Percentiles rank a stretch among this genome's conserved stretches.
These are phyloP conservation scores for Beauveria scarabaeidicola DNA, from an alignment of 2,329 filamentous ascomycete genomes.

Conservation along the genomic window DNA sequence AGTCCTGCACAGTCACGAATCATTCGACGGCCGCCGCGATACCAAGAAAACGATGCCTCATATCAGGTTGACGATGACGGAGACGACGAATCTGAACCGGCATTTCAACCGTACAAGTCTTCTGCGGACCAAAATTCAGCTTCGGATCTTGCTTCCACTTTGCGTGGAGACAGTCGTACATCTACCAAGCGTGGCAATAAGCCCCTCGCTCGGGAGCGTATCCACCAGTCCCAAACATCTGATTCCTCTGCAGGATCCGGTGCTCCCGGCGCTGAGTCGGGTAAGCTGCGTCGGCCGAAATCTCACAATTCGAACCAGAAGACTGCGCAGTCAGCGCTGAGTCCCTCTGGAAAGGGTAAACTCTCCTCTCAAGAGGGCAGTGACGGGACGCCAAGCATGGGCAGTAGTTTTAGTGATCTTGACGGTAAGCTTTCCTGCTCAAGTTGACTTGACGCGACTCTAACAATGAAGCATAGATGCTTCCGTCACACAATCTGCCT, in stretches of 20 bases:
- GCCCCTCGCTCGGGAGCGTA: slow-evolving; percentile 24
- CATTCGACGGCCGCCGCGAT: slow-evolving; percentile 50
- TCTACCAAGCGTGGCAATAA: slow-evolving; percentile 22
- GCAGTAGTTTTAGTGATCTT: slow-evolving; percentile 78
- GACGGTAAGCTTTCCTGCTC: slow-evolving; percentile 47
- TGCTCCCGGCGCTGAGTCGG: slow-evolving; percentile 23
- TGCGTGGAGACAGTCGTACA: slow-evolving; percentile 36
- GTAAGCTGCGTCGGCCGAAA: slow-evolving; percentile 29
- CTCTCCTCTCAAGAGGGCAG: slow-evolving; percentile 52
- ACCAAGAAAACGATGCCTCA: slow-evolving; percentile 31
- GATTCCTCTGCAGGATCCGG: slow-evolving; percentile 54
- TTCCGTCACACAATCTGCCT: slow-evolving; percentile 69
- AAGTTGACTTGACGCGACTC: slow-evolving; percentile 10
- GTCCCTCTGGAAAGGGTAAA: slow-evolving; percentile 41
- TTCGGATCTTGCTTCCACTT: slow-evolving; percentile 44
- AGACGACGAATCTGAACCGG: slow-evolving; percentile 46
- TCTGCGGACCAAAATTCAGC: slow-evolving; percentile 26
- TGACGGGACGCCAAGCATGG: slow-evolving; percentile 70
- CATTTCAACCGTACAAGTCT: slow-evolving; percentile 42
- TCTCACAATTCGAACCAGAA: slow-evolving; percentile 51
- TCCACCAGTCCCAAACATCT: slow-evolving; percentile 46
- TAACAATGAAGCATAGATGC: slow-evolving; percentile 45
- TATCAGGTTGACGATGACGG: slow-evolving; percentile 48
- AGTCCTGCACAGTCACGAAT: slow-evolving; percentile 50
- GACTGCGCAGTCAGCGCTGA: slow-evolving; percentile 48